These are phyloP conservation scores for Eucalyptus cladocalyx DNA, from an alignment of 345 rosid species.

Conservation along the genomic window DNA sequence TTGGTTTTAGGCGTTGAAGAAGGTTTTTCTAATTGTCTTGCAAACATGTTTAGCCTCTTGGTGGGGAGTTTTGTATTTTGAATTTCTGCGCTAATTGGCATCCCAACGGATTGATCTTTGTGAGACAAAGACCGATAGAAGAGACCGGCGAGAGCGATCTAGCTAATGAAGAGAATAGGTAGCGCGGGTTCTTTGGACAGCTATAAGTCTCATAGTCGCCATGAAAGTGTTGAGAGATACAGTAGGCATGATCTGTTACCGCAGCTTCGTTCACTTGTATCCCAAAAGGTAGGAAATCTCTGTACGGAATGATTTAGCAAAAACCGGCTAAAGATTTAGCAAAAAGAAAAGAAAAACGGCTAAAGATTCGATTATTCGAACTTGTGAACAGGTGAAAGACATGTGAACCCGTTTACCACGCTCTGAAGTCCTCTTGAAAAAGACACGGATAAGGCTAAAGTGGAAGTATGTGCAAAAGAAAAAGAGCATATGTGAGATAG, in stretches of 20 bases:
- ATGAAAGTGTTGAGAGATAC: background rate
- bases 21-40: background rate
- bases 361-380: background rate
- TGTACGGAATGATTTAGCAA: background rate
- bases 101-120: background rate
- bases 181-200: background rate
- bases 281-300: background rate
- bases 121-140: background rate
- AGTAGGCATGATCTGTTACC: background rate
- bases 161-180: background rate
- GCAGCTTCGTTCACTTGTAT: background rate
- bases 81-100: background rate
- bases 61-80: background rate
- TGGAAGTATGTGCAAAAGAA: background rate
- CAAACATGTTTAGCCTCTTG: background rate
- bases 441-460: background rate
- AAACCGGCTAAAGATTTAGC: background rate
- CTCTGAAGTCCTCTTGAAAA: background rate
- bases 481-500: background rate
- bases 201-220: background rate
- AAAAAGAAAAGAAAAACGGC: background rate
- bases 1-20: background rate
- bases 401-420: background rate
- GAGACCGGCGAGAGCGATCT: background rate
- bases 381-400: background rate